phyloP scores from a whole-genome alignment of 129 eudicot genomes.

The Pseudognaphalium luteoalbum region DNA sequence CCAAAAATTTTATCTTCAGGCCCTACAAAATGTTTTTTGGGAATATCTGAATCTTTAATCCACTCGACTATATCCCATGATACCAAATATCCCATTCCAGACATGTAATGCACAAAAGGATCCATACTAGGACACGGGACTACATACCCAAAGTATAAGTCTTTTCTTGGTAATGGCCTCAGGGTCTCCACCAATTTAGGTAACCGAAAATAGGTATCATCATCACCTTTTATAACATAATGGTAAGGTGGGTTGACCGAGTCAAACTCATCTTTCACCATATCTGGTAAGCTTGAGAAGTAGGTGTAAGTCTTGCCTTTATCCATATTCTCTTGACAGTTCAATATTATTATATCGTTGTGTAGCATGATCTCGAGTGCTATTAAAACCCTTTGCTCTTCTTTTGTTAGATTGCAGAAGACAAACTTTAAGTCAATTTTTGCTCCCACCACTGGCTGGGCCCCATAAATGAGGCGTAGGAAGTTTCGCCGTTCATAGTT shows the following conservation, averaged over 20 bases:
- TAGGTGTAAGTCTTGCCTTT: conserved; percentile 82
- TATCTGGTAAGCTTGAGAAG: conserved; percentile 79
- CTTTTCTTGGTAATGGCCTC: conserved; percentile 68
- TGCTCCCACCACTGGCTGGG: conserved; percentile 55
- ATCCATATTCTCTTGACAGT: conserved; percentile 86
- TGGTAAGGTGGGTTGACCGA: conserved; percentile 66
- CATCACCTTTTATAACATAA: conserved; percentile 82
- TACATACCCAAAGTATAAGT: conserved; percentile 79
- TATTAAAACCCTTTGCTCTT: conserved; percentile 68
- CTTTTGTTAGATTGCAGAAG: conserved; percentile 88
- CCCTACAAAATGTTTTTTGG: conserved; percentile 52
- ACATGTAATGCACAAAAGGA: conserved; percentile 84
- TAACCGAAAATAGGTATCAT: conserved; percentile 65
- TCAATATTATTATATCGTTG: conserved; percentile 75
- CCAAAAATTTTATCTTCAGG: conserved; percentile 81
- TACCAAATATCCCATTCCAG: conserved; percentile 85
- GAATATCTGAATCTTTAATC: conserved; percentile 62
- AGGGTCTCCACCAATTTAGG: conserved; percentile 58
- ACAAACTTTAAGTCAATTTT: conserved; percentile 74
- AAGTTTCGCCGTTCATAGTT: conserved; percentile 76
- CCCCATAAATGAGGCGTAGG: conserved; percentile 79
- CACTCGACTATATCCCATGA: conserved; percentile 93
- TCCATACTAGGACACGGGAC: conserved; percentile 92
- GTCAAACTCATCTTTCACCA: conserved; percentile 30
- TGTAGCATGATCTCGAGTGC: conserved; percentile 81